phyloP scores from a whole-genome alignment of 2,329 filamentous ascomycete species.

The Xylaria sp. region DNA sequence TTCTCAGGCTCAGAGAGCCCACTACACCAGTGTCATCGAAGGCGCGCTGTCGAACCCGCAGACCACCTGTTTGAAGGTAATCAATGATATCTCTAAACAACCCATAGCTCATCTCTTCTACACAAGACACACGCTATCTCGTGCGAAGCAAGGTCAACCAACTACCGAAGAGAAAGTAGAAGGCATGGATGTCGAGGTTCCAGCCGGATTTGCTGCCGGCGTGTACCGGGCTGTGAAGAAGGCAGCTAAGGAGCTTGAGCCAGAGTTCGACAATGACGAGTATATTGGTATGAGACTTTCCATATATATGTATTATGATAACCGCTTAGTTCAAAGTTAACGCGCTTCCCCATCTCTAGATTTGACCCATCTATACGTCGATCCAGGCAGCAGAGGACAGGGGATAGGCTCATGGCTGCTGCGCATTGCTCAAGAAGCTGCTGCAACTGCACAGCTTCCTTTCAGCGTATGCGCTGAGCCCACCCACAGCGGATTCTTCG shows the following conservation, averaged over 20 bases:
- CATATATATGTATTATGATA: not conserved
- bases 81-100: not conserved
- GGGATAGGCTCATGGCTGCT: conserved; percentile 20
- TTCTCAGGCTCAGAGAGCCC: not conserved
- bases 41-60: not conserved
- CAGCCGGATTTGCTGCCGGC: not conserved
- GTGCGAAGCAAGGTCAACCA: not conserved
- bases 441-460: not conserved
- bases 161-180: not conserved
- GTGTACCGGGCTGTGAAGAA: conserved; percentile 9
- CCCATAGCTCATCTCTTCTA: conserved; percentile 19
- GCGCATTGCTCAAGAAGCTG: not conserved
- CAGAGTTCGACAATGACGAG: conserved; percentile 8
- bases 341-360: not conserved
- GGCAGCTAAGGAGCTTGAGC: conserved; percentile 4
- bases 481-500: conserved; percentile 19
- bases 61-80: conserved; percentile 7
- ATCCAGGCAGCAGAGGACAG: conserved; percentile 15
- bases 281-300: conserved; percentile 4
- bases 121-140: no score
- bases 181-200: not conserved
- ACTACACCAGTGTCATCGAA: conserved; percentile 3
- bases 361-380: conserved; percentile 21
- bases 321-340: not conserved
- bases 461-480: conserved; percentile 21